phyloP scores from a whole-genome alignment of 148 eudicot species.

The Heliosperma pusillum region DNA sequence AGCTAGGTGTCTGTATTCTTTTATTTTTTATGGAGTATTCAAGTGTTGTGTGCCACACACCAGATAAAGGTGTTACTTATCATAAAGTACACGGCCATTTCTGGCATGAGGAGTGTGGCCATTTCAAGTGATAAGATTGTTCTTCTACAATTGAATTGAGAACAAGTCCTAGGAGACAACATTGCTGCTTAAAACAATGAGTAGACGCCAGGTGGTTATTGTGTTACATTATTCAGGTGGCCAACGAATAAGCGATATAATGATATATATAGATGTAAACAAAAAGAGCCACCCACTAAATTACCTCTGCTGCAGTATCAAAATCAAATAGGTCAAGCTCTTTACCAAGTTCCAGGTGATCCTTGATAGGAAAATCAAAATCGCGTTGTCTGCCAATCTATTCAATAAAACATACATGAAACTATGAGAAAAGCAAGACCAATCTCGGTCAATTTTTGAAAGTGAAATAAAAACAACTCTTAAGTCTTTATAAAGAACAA shows the following conservation, averaged over 20 bases:
- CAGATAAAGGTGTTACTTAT: no score
- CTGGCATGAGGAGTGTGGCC: no score
- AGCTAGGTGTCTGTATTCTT: no score
- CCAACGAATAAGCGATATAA: neutral
- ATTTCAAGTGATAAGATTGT: neutral
- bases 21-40: no score
- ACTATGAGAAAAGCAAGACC: neutral
- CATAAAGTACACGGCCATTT: no score
- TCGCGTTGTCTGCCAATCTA: constrained; percentile 66
- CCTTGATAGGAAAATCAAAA: constrained; percentile 64
- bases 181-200: neutral
- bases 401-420: neutral
- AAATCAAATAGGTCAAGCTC: constrained; percentile 89
- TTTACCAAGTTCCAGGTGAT: constrained; percentile 85
- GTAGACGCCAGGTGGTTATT: neutral
- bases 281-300: neutral
- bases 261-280: neutral
- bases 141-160: neutral
- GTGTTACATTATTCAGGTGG: neutral
- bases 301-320: constrained; percentile 91
- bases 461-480: neutral
- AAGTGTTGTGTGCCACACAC: no score
- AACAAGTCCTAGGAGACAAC: neutral
- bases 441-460: neutral
- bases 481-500: neutral